A percentile compares a stretch with the other conserved stretches of the same genome.
Evolutionary conservation across 148 eudicot genomes (phyloP).

Genomic region (Oxyria digyna): DNA sequence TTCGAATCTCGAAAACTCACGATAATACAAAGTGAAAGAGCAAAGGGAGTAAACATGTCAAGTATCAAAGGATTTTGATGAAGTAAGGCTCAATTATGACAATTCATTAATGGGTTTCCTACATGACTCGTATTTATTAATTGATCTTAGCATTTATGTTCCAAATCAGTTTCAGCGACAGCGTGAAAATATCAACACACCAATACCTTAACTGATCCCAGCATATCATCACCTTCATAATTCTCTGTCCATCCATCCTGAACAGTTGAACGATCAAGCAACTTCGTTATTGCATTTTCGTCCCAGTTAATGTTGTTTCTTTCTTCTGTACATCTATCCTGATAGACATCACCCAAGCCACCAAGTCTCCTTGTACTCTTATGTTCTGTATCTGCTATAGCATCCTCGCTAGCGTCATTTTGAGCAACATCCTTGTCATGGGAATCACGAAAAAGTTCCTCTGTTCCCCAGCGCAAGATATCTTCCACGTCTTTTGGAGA

Average conservation of each 20-base stretch:
- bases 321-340: constrained; percentile 83
- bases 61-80: not conserved
- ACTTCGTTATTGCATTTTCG: constrained; percentile 73
- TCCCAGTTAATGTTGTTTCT: constrained; percentile 76
- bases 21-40: not conserved
- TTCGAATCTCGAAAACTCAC: not conserved
- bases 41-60: not conserved
- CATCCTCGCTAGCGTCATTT: constrained; percentile 40
- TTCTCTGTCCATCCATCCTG: constrained; percentile 53
- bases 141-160: not conserved
- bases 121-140: not conserved
- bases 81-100: not conserved
- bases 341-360: constrained; percentile 88
- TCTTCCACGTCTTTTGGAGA: constrained; percentile 98
- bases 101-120: not conserved
- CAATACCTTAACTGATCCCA: constrained; percentile 92
- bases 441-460: constrained; percentile 72
- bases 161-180: not conserved
- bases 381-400: constrained; percentile 44
- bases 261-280: constrained; percentile 88
- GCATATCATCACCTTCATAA: constrained; percentile 88
- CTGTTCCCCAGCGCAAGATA: constrained; percentile 96
- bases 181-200: not conserved
- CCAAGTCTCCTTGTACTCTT: constrained; percentile 64
- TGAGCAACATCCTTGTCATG: constrained; percentile 41